phyloP scores from a whole-genome alignment of 169 alveolate genomes.

The Plasmodium fragile region DNA sequence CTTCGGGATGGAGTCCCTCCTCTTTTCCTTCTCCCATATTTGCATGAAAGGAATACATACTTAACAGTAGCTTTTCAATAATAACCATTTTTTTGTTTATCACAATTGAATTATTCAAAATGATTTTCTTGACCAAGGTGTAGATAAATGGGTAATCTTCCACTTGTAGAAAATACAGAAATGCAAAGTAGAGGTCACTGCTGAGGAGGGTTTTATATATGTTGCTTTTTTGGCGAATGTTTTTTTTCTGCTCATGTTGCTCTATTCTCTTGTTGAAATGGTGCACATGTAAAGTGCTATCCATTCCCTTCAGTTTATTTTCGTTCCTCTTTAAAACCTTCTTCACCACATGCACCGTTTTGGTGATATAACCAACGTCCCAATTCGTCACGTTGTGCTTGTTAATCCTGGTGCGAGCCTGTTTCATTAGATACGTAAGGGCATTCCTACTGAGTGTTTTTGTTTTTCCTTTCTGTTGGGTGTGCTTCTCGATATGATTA shows the following conservation, averaged over 20 bases:
- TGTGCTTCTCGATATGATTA: background rate
- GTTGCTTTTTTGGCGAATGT: background rate
- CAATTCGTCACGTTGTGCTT: slow-evolving; percentile 19
- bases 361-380: background rate
- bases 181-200: slow-evolving; percentile 26
- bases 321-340: background rate
- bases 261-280: background rate
- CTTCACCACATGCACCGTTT: slow-evolving; percentile 16
- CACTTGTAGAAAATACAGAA: background rate
- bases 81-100: slow-evolving; percentile 20
- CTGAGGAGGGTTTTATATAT: background rate
- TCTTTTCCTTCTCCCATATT: background rate
- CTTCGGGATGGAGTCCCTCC: background rate
- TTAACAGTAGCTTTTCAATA: slow-evolving; percentile 4
- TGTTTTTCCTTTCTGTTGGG: background rate
- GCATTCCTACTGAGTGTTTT: background rate
- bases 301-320: background rate
- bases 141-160: slow-evolving; percentile 24
- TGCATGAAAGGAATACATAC: background rate
- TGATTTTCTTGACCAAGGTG: slow-evolving; percentile 13
- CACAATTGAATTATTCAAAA: background rate
- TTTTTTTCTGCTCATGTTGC: background rate
- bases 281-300: background rate
- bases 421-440: background rate
- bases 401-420: slow-evolving; percentile 8